Base-by-base conservation (phyloP, 805 yeast species). In the Metahyphopichia silvanorum region DNA sequence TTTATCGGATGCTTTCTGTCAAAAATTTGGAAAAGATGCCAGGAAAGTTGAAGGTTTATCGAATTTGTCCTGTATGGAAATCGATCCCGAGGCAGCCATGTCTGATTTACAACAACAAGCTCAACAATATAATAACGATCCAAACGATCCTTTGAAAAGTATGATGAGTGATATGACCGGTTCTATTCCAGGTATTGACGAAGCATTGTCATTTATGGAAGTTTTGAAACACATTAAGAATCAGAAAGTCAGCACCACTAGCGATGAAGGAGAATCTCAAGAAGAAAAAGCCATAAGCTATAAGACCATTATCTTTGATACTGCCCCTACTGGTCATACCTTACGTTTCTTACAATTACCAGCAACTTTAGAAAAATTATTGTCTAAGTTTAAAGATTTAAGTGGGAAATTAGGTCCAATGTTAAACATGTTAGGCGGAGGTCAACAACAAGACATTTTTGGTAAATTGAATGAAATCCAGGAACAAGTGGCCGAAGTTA, bases 311-410 rank as follows among this genome's bases (percentile, higher is more conserved):
- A 87, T 93, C 45, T 93, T 93, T 53, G 99, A 93, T 60, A 93
- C 99, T n/a, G 98, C 99, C 0, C 99, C 99, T 48, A 93, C 99
- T 0, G 99, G 99, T 22, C 99, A 93, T 63, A 93, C 98, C 2
- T 70, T 93, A 49, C 78, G 99, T 52, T 93, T 93, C 60, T 71
- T 93, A 57, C 96, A 89, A 62, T 77, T 93, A 51, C 99, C 99
- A 23, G 77, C 94, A 18, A 89, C 96, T 3, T 68, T 93, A 40
- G 94, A 88, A 49, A 87, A 86, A 57, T 74, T 95, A 22, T 71
- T 93, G 46, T 81, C 83, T 31, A 93, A 91, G 55, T 81, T 93
- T 57, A 81, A 88, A 49, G 95, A 87, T 48, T 73, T 93, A 35
- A 79, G 91, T 25, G 83, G 89, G 10, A 78, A 77, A 51, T 75